Conservation (phyloP, 306 rosid genomes). For the Astragalus glycyphyllos region DNA sequence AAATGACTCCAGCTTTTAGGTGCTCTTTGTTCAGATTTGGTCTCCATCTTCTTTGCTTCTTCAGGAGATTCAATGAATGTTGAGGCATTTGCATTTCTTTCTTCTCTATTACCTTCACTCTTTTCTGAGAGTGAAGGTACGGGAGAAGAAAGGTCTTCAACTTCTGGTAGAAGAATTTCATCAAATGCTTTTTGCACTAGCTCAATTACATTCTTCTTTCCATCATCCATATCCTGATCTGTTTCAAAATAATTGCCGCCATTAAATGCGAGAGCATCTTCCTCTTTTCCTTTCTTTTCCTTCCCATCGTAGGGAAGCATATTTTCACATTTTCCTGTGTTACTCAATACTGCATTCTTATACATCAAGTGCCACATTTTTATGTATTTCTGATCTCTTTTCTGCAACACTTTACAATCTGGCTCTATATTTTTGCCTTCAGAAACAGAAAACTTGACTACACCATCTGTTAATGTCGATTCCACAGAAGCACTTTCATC, state of each 20-base stretch:
- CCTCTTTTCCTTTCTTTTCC: slow-evolving; percentile 47
- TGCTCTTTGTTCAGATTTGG: slow-evolving; percentile 46
- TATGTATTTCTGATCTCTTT: slow-evolving; percentile 60
- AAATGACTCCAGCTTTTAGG: slow-evolving; percentile 84
- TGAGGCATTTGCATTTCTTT: slow-evolving; percentile 35
- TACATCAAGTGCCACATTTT: slow-evolving; percentile 84
- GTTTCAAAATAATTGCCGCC: slow-evolving; percentile 6
- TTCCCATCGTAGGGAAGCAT: slow-evolving; percentile 43
- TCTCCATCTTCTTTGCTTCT: slow-evolving; percentile 47
- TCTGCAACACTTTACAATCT: slow-evolving; percentile 33
- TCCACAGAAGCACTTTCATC: slow-evolving; percentile 40
- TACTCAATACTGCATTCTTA: slow-evolving; percentile 68
- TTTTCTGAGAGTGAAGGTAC: slow-evolving; percentile 41
- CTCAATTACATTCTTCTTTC: slow-evolving; percentile 52
- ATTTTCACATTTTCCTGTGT: slow-evolving; percentile 42
- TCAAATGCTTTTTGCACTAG: slow-evolving; percentile 87
- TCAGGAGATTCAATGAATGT: slow-evolving; percentile 39
- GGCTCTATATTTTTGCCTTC: slow-evolving; percentile 41
- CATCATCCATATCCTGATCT: neutral
- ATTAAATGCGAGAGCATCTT: slow-evolving; percentile 34
- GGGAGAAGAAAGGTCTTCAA: slow-evolving; percentile 50
- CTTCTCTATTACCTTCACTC: slow-evolving; percentile 44
- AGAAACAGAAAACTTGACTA: slow-evolving; percentile 36
- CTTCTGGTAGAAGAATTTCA: slow-evolving; percentile 81
- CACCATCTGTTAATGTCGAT: slow-evolving; percentile 33